These are phyloP conservation scores for Podospora anserina DNA, from an alignment of 495 filamentous ascomycete genomes.

Conservation along the genomic window DNA sequence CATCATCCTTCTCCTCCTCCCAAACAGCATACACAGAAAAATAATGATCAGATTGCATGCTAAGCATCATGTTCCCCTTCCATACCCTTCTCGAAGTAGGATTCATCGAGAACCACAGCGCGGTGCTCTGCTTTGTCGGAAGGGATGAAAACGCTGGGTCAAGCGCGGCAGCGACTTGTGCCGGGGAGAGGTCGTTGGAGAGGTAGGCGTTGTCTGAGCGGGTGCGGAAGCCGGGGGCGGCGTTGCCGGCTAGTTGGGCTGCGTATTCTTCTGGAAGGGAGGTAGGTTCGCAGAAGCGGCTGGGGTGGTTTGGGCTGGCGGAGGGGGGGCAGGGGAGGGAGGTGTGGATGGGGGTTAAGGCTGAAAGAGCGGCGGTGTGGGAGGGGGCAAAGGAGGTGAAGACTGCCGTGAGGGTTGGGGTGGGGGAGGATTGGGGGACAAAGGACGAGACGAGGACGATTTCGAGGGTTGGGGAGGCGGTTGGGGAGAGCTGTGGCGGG, in stretches of 20 bases:
- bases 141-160: conserved; percentile 45
- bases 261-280: conserved; percentile 42
- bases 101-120: conserved; percentile 50
- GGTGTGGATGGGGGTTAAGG: conserved; percentile 37
- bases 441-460: conserved; percentile 40
- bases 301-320: conserved; percentile 31
- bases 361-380: conserved; percentile 31
- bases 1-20: conserved; percentile 46
- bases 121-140: conserved; percentile 38
- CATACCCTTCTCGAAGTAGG: conserved; percentile 32
- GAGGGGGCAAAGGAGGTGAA: conserved; percentile 44
- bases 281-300: conserved; percentile 35
- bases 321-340: conserved; percentile 39
- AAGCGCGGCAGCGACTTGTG: conserved; percentile 36
- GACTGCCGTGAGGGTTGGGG: conserved; percentile 36
- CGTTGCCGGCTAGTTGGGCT: conserved; percentile 41
- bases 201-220: conserved; percentile 52
- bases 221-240: conserved; percentile 46
- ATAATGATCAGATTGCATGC: conserved; percentile 54
- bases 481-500: conserved; percentile 29
- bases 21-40: conserved; percentile 52
- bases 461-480: conserved; percentile 37
- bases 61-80: conserved; percentile 46
- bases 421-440: conserved; percentile 16
- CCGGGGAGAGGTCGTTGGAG: conserved; percentile 36